These are phyloP conservation scores for Lactarius quietus DNA, from an alignment of 768 basidiomycete genomes.

Conservation along the genomic window DNA sequence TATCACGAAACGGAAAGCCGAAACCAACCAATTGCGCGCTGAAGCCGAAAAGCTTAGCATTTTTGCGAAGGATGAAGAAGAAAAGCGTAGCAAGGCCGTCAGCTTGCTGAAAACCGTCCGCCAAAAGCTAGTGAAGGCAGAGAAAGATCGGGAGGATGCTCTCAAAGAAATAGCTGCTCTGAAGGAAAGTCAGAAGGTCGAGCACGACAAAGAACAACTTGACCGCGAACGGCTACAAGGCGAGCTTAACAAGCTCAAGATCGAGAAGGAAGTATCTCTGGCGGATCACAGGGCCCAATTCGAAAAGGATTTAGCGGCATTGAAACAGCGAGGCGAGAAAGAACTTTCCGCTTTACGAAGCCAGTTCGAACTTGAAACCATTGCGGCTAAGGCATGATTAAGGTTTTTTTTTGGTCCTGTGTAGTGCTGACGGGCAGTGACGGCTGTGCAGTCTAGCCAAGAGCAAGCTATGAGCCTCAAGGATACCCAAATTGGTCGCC, in stretches of 20 bases:
- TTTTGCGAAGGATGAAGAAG: constrained; percentile 88
- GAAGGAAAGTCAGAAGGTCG: constrained; percentile 49
- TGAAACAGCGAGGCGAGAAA: constrained; percentile 70
- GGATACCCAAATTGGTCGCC: constrained; percentile 56
- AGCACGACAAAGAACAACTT: constrained; percentile 40
- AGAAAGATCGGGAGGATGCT: constrained; percentile 87
- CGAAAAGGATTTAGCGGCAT: constrained; percentile 60
- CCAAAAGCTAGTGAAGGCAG: constrained; percentile 93
- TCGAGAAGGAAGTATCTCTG: constrained; percentile 60
- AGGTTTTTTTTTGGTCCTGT: background rate
- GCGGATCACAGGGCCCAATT: constrained; percentile 60
- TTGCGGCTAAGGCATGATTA: constrained; percentile 63
- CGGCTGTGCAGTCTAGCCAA: constrained; percentile 52
- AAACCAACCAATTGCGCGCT: constrained; percentile 54
- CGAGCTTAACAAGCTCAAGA: constrained; percentile 58
- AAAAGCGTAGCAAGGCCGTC: constrained; percentile 93
- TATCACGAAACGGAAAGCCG: constrained; percentile 46
- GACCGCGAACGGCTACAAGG: constrained; percentile 54
- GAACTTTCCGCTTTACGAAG: constrained; percentile 61
- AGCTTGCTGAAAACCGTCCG: constrained; percentile 91
- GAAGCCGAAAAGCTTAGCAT: constrained; percentile 62
- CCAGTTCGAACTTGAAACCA: constrained; percentile 75
- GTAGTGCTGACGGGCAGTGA: constrained; percentile 24
- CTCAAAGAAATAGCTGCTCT: constrained; percentile 55
- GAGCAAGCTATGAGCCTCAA: constrained; percentile 62